Conservation (phyloP, 2,329 filamentous ascomycete species). For the Cucurbitaria berberidis region DNA sequence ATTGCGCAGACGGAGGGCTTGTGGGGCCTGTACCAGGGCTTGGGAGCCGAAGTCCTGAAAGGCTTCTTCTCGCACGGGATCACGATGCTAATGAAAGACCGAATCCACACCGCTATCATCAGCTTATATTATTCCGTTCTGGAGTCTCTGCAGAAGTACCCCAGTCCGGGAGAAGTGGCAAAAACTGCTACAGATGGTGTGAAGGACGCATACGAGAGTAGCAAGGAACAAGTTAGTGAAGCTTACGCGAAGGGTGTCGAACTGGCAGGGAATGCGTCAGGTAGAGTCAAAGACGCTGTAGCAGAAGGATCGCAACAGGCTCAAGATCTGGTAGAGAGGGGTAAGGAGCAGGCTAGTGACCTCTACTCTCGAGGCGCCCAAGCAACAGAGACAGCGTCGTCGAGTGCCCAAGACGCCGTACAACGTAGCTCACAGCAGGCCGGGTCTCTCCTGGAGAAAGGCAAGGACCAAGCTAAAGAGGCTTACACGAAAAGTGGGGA, state of each 20-base stretch:
- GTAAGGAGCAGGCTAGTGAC: constrained; percentile 29
- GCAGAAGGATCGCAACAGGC: constrained; percentile 35
- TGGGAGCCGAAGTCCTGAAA: constrained; percentile 77
- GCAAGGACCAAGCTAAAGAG: background rate
- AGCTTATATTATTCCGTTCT: constrained; percentile 72
- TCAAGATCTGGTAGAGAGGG: constrained; percentile 32
- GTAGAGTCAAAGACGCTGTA: constrained; percentile 33
- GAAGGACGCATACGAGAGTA: constrained; percentile 40
- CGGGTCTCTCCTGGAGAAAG: constrained; percentile 4
- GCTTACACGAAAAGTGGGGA: background rate
- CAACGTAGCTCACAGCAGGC: constrained; percentile 13
- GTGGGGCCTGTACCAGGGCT: constrained; percentile 73
- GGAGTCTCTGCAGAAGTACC: constrained; percentile 51
- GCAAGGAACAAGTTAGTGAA: constrained; percentile 35
- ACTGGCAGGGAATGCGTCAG: constrained; percentile 31
- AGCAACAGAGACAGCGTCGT: constrained; percentile 14
- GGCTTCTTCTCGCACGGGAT: constrained; percentile 86
- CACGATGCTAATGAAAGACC: constrained; percentile 85
- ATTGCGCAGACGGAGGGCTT: constrained; percentile 69
- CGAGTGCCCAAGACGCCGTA: constrained; percentile 12
- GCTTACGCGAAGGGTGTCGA: constrained; percentile 33
- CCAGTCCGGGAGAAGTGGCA: constrained; percentile 49
- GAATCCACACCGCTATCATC: constrained; percentile 74
- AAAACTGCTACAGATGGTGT: constrained; percentile 38
- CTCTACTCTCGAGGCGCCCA: constrained; percentile 15